Evolutionary conservation across 441 rosid species (phyloP), one percentile per base, ranked within the genome.

Genomic region (Theobroma grandiflorum): DNA sequence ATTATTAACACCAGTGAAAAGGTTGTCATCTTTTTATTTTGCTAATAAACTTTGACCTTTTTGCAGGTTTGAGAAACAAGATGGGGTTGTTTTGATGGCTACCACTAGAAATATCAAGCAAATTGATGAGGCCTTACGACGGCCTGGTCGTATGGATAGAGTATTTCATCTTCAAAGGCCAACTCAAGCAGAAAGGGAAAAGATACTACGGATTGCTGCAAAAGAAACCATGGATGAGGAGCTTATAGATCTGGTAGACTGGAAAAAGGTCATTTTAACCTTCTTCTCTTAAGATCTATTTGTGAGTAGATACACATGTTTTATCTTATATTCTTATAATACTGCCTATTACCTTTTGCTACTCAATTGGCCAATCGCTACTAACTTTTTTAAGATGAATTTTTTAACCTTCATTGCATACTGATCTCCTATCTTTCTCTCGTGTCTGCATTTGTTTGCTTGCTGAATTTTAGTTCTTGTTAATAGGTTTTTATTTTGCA

Each of bases 111-210:
- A 92, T 86, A 88, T 93, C 83, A 96, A 93, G 87, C 97, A 94
- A 87, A 95, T 96, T 79, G 99, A 96, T 85, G 94, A 92, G 85
- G 99, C 99, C 3, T 92, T 96, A 75, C 93, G 83, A 86, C 89
- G 99, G 73, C 99, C 99, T 77, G 99, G 99, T 80, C 92, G 99
- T 74, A 96, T 96, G 99, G 99, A 96, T 85, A 91, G 98, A 88
- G 84, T 94, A 75, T 96, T 96, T 85, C 89, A 90, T 88, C 98
- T 96, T 83, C 99, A 94, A 84, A 88, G 87, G 80, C 99, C 97
- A 80, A 94, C 99, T 77, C 93, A 93, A 87, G 80, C 82, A 78
- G 99, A 96, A 86, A 96, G 99, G 88, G 99, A 96, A 89, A 91
- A 87, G 86, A 95, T 96, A 82, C 86, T 96, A 78, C 88, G 20